These are phyloP conservation scores for Fistulinella prunicolor DNA, from an alignment of 768 basidiomycete genomes.

Conservation along the genomic window DNA sequence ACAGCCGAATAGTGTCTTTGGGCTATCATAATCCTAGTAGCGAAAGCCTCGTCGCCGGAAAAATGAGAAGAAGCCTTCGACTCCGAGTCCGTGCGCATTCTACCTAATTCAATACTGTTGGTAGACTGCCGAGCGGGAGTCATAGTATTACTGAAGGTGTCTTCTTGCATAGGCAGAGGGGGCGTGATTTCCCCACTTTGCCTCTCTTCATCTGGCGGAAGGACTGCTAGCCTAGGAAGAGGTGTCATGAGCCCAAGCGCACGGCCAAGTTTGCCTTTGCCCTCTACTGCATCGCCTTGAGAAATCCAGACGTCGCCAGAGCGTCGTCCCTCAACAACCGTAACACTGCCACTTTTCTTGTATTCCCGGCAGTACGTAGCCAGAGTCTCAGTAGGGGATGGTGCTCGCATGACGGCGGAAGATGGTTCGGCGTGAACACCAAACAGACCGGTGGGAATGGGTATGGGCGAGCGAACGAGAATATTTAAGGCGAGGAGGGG, in stretches of 20 bases:
- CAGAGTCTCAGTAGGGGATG: conserved; percentile 41
- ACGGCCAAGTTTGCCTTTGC: conserved; percentile 58
- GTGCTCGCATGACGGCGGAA: conserved; percentile 39
- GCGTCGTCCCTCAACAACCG: conserved; percentile 66
- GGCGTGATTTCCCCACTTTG: conserved; percentile 48
- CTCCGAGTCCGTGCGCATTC: conserved; percentile 49
- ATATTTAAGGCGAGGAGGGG: conserved; percentile 64
- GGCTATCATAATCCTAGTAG: conserved; percentile 66
- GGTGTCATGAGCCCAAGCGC: conserved; percentile 62
- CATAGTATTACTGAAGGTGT: conserved; percentile 42
- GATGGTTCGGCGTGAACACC: conserved; percentile 46
- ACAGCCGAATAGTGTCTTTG: conserved; percentile 71
- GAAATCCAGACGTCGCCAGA: conserved; percentile 74
- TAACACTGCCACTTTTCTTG: conserved; percentile 60
- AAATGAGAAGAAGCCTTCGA: conserved; percentile 56
- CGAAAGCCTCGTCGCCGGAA: conserved; percentile 48
- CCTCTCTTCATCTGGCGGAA: conserved; percentile 43
- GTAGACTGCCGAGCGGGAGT: conserved; percentile 55
- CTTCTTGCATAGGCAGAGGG: conserved; percentile 59
- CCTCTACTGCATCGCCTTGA: conserved; percentile 70
- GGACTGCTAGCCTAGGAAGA: conserved; percentile 64
- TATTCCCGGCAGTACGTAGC: conserved; percentile 36
- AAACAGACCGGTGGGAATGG: conserved; percentile 65
- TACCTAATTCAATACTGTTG: conserved; percentile 55
- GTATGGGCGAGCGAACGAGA: conserved; percentile 57